Evolutionary conservation across 805 yeast genomes (phyloP), one percentile per base, ranked within the genome.

Genomic region (Barnettozyma botsteinii): DNA sequence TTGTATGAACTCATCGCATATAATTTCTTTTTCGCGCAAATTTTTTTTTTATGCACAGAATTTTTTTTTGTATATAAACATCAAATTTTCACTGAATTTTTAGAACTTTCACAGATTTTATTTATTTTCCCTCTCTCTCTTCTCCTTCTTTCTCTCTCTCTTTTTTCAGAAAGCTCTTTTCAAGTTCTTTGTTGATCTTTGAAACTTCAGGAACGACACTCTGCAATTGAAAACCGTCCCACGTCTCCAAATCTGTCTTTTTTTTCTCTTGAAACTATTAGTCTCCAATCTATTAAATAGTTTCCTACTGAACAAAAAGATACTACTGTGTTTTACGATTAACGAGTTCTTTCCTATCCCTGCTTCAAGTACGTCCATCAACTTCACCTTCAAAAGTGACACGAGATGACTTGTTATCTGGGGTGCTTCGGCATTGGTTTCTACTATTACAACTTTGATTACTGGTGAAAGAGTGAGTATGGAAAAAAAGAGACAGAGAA

Each of bases 91-190:
- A 34, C 28, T 32, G 15, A 18, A 18, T 43, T 45, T 41, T 25
- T 35, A 21, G 17, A 19, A 17, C 29, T 48, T 41, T 47, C n/a
- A n/a, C n/a, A n/a, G n/a, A n/a, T n/a, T n/a, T n/a, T n/a, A n/a
- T n/a, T 48, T 37, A 31, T 49, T 48, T 53, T 38, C 40, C 53
- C 49, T 47, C 46, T 27, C 52, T 55, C 41, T 40, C 17, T 41
- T 44, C 49, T 47, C 46, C 41, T 56, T 40, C 42, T 39, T 24
- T 42, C 45, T 49, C 46, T 46, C 62, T 46, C 67, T 66, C 65
- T 61, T 38, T 47, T 52, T 53, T 53, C 59, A 54, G 58, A 53
- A 55, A 53, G 53, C 57, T 49, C 57, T 50, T 53, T 45, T 50
- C 40, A 36, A 42, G 42, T 41, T 39, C 41, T 42, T 39, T 39